A percentile compares a stretch with the other conserved stretches of the same genome.
phyloP scores from a whole-genome alignment of 352 stramenopile species.

The Globisporangium abappressorium region DNA sequence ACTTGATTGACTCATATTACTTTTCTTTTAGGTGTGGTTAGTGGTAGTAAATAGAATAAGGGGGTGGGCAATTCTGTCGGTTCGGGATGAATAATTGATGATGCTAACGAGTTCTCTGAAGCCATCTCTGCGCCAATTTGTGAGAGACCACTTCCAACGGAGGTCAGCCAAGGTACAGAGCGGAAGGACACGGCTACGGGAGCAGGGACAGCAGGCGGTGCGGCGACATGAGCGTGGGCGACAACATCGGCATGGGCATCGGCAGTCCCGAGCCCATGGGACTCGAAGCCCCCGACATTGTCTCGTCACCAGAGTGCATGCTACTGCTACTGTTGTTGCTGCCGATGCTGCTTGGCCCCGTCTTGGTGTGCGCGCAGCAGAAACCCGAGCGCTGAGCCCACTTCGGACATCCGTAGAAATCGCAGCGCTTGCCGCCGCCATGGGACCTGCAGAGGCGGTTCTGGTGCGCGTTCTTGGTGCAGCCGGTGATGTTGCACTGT shows the following conservation, averaged over 20 bases:
- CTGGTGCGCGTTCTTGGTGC: constrained; percentile 83
- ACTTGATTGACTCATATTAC: constrained; percentile 9
- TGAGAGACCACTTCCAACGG: constrained; percentile 12
- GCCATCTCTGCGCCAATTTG: background rate
- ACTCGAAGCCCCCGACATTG: constrained; percentile 6
- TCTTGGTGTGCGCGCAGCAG: constrained; percentile 82
- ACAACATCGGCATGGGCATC: constrained; percentile 52
- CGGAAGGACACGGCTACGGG: constrained; percentile 20
- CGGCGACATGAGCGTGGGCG: constrained; percentile 57
- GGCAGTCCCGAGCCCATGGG: constrained; percentile 13
- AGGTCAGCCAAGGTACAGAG: background rate
- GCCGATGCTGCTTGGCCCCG: constrained; percentile 24
- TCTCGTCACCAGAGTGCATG: background rate
- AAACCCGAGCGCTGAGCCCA: constrained; percentile 83
- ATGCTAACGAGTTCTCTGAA: background rate
- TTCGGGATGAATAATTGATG: background rate
- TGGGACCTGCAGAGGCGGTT: constrained; percentile 82
- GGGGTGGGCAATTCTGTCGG: background rate
- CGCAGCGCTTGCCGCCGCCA: constrained; percentile 78
- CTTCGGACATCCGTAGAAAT: constrained; percentile 76
- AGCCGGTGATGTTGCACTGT: constrained; percentile 70
- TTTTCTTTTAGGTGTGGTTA: constrained; percentile 1
- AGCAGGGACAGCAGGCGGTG: constrained; percentile 63
- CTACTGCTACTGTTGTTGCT: constrained; percentile 3
- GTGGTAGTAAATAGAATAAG: constrained; percentile 11